Percentiles rank a stretch among this genome's conserved stretches.
phyloP scores from a whole-genome alignment of 2,329 filamentous ascomycete species.

The Huntiella decipiens region DNA sequence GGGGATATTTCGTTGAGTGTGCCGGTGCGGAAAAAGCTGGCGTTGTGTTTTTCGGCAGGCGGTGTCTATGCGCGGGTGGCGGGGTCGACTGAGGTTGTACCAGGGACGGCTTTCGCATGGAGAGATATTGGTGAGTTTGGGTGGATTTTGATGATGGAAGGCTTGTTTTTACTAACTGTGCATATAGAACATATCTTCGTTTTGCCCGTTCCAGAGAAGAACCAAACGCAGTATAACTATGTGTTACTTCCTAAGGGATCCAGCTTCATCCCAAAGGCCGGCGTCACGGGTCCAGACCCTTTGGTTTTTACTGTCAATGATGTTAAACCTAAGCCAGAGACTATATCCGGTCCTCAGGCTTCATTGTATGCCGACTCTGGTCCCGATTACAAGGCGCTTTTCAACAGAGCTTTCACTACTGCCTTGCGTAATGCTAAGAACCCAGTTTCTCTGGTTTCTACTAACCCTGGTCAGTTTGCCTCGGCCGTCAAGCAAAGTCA shows the following conservation, averaged over 20 bases:
- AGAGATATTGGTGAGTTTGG: slow-evolving; percentile 36
- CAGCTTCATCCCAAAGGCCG: slow-evolving; percentile 30
- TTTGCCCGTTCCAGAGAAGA: slow-evolving; percentile 45
- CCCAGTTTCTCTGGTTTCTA: slow-evolving; percentile 27
- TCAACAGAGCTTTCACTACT: slow-evolving; percentile 40
- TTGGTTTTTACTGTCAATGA: slow-evolving; percentile 45
- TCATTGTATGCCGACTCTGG: slow-evolving; percentile 32
- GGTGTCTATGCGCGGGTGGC: slow-evolving; percentile 38
- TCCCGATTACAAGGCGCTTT: slow-evolving; percentile 37
- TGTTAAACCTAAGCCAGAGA: slow-evolving; percentile 40
- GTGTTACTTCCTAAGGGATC: slow-evolving; percentile 39
- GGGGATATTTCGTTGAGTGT: slow-evolving; percentile 50
- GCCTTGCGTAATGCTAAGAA: slow-evolving; percentile 32
- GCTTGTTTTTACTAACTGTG: neutral
- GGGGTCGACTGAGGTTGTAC: slow-evolving; percentile 30
- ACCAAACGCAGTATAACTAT: slow-evolving; percentile 47
- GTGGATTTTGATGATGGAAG: neutral
- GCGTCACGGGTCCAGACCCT: slow-evolving; percentile 29
- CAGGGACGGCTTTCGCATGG: slow-evolving; percentile 39
- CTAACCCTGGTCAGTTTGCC: slow-evolving; percentile 38
- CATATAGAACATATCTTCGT: slow-evolving; percentile 40
- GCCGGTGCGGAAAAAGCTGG: slow-evolving; percentile 49
- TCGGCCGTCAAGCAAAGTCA: slow-evolving; percentile 37
- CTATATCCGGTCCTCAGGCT: slow-evolving; percentile 31
- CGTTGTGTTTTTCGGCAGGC: slow-evolving; percentile 40